A percentile compares a stretch with the other conserved stretches of the same genome.
Evolutionary conservation across 176 grass and related monocot genomes (phyloP).

Genomic region (Thalia dealbata): DNA sequence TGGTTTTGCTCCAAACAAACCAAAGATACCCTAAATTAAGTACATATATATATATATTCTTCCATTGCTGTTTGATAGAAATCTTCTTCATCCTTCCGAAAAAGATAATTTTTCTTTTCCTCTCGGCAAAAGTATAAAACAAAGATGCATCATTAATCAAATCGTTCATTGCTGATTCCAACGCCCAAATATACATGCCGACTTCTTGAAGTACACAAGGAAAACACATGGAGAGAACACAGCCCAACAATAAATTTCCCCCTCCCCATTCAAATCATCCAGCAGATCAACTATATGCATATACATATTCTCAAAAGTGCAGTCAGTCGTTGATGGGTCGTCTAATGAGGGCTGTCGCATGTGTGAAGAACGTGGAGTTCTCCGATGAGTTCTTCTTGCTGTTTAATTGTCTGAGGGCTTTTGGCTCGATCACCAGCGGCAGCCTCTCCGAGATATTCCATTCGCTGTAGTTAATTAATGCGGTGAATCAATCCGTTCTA

Average conservation of each 20-base stretch:
- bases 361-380: background rate
- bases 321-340: too few relatives aligned
- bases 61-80: too few relatives aligned
- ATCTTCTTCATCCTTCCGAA: too few relatives aligned
- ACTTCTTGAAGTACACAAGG: background rate
- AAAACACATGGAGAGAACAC: background rate
- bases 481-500: background rate
- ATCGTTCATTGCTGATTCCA: too few relatives aligned
- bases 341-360: background rate
- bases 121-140: too few relatives aligned
- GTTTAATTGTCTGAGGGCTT: background rate
- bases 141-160: too few relatives aligned
- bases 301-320: too few relatives aligned
- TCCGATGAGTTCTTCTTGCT: background rate
- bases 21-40: too few relatives aligned
- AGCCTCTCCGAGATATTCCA: background rate
- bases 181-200: background rate
- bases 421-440: background rate
- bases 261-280: too few relatives aligned
- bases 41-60: too few relatives aligned
- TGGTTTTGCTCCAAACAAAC: too few relatives aligned
- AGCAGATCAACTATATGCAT: background rate
- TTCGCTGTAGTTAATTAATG: background rate
- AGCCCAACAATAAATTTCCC: background rate
- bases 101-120: too few relatives aligned